Evolutionary conservation across 371 early-diverging fungal species (phyloP), one percentile per base, ranked within the genome.

Genomic region (Capillidium rhysosporum): DNA sequence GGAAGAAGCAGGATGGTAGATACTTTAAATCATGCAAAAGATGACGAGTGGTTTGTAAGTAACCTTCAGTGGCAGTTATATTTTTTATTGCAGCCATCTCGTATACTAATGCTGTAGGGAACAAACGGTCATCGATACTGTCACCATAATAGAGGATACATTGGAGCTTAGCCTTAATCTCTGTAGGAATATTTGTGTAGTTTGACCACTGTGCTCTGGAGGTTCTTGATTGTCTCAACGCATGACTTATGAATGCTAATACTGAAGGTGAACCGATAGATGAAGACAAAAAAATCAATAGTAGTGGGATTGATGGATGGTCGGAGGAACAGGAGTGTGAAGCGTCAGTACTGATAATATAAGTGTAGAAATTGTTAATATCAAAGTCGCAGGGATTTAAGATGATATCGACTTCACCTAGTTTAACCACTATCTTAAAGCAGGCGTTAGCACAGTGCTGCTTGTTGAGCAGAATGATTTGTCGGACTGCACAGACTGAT

Each of bases 1-100:
- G 84, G 76, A 90, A 87, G 70, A 98, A 94, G 12, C 94, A 70
- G 21, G 92, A 59, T 92, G 91, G 64, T 98, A 98, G 25, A 97
- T 79, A 67, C 98, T 97, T 62, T 96, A 93, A 5, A 91, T 94
- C 0, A 92, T 77, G 21, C 97, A 71, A 61, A 86, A 97, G 1
- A 92, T 95, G 49, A 98, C 66, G 26, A 75, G 71, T 1, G 65
- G 65, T 4, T 63, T 60, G 66, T 96, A 93, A 16, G 57, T 59
- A 23, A 64, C 58, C 9, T 85, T 82, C 1, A 96, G 48, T 58
- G 2, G 58, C 54, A 62, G 88, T 92, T 4, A 92, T 94, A 10
- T 68, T 63, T 57, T 72, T 69, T 53, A 98, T 78, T 4, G 86
- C 80, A 18, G 75, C 70, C 7, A 93, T 69, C 67, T 98, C 98